These are phyloP conservation scores for Pouteria glomerata DNA, from an alignment of 148 eudicot species.

Conservation along the genomic window DNA sequence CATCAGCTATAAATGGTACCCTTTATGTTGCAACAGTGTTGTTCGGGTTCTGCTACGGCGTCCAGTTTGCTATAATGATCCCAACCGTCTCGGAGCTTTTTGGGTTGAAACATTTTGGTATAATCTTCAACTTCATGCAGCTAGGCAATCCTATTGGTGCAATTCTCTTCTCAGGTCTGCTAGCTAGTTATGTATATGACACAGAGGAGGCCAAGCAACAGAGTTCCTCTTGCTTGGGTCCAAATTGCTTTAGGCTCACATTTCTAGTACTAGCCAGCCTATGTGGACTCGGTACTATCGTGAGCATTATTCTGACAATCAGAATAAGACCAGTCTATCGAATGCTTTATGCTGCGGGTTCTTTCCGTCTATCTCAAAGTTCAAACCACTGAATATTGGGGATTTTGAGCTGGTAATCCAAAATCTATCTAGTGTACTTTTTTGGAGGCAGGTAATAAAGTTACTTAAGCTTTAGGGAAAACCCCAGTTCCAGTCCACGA, in stretches of 20 bases:
- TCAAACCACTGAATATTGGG: constrained; percentile 31
- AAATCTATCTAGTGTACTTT: background rate
- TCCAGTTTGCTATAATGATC: constrained; percentile 86
- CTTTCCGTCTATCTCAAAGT: constrained; percentile 54
- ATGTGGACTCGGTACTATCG: constrained; percentile 59
- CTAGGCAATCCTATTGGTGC: constrained; percentile 89
- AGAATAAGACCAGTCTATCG: constrained; percentile 81
- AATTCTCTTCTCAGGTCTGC: constrained; percentile 67
- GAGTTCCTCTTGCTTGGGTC: constrained; percentile 62
- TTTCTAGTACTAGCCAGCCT: constrained; percentile 71
- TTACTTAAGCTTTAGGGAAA: background rate
- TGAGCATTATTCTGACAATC: constrained; percentile 61
- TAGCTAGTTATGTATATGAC: constrained; percentile 84
- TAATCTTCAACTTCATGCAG: constrained; percentile 82
- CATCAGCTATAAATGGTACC: constrained; percentile 65
- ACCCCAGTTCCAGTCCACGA: background rate
- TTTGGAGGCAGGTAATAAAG: background rate
- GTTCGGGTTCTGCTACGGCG: constrained; percentile 85
- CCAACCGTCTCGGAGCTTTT: constrained; percentile 93
- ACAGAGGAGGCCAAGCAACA: constrained; percentile 69
- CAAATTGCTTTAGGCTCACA: constrained; percentile 75
- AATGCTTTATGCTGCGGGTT: constrained; percentile 86
- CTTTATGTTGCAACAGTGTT: constrained; percentile 70
- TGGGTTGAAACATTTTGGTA: constrained; percentile 79
- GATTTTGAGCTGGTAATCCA: background rate